phyloP scores from a whole-genome alignment of 202 grass and related monocot genomes.

The Hordeum pubiflorum region DNA sequence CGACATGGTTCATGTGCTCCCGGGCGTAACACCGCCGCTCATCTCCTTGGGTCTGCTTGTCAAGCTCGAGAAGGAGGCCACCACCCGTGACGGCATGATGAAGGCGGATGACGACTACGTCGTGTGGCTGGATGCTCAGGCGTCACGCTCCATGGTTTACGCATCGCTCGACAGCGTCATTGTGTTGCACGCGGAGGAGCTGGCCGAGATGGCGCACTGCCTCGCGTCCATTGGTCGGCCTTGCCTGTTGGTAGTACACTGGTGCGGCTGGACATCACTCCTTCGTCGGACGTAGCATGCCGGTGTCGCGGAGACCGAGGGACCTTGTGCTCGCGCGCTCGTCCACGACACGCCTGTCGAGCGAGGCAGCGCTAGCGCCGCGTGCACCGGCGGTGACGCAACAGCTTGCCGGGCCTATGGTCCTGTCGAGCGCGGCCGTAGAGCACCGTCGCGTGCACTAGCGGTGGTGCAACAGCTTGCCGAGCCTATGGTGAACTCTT shows the following conservation, averaged over 20 bases:
- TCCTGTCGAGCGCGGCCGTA: too few species aligned
- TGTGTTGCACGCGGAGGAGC: constrained; percentile 33
- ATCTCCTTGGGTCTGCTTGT: constrained; percentile 63
- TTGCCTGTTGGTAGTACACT: constrained; percentile 52
- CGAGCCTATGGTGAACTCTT: too few species aligned
- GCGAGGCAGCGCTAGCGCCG: too few species aligned
- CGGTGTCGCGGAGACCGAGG: constrained; percentile 78
- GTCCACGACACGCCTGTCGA: constrained; percentile 27
- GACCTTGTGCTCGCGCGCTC: constrained; percentile 52
- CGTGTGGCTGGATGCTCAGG: constrained; percentile 58
- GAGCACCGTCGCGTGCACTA: too few species aligned
- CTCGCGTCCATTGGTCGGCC: constrained; percentile 37
- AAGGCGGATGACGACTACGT: constrained; percentile 43
- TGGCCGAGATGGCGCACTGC: constrained; percentile 59
- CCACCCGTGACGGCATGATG: constrained; percentile 42
- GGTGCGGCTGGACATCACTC: constrained; percentile 42
- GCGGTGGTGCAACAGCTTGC: too few species aligned
- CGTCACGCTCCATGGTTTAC: constrained; percentile 51
- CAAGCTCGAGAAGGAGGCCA: not conserved
- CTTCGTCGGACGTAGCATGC: constrained; percentile 38
- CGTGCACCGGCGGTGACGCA: too few species aligned
- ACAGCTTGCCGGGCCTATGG: too few species aligned
- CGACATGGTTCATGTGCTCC: constrained; percentile 30
- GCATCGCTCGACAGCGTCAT: constrained; percentile 77
- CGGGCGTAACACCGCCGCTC: not conserved